phyloP scores from a whole-genome alignment of 495 filamentous ascomycete genomes.

The Xylona heveae region DNA sequence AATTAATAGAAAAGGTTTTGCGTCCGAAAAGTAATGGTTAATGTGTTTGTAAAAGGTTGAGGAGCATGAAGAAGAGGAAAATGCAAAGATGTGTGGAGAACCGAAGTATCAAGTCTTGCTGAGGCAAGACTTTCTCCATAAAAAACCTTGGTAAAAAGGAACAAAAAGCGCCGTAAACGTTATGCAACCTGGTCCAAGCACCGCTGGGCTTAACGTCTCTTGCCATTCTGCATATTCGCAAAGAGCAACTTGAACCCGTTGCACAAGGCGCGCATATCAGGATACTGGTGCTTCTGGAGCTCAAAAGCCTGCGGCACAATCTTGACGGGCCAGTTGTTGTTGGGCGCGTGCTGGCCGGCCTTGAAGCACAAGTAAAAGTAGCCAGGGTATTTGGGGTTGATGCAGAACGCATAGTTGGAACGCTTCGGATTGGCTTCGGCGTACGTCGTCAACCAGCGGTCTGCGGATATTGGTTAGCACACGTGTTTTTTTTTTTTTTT shows the following conservation, averaged over 20 bases:
- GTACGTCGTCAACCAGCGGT: constrained; percentile 88
- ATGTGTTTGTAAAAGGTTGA: no score
- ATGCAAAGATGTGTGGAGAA: no score
- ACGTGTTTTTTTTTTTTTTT: constrained; percentile 1
- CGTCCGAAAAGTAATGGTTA: no score
- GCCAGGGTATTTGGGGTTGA: constrained; percentile 75
- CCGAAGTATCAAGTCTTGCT: no score
- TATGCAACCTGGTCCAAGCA: no score
- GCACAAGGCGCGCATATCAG: constrained; percentile 81
- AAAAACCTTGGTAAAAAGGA: no score
- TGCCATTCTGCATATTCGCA: constrained; percentile 27
- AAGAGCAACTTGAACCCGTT: constrained; percentile 56
- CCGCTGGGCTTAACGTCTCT: constrained; percentile 15
- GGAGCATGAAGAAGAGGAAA: no score
- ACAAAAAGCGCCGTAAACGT: no score
- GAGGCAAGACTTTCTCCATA: no score
- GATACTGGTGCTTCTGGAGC: constrained; percentile 66
- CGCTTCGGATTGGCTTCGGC: constrained; percentile 88
- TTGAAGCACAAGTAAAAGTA: constrained; percentile 96
- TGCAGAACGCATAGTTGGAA: constrained; percentile 84
- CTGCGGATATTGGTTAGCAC: constrained; percentile 22
- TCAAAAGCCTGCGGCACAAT: constrained; percentile 81
- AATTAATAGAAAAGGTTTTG: no score
- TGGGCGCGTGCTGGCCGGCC: constrained; percentile 46
- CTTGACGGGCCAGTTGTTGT: constrained; percentile 71